Evolutionary conservation across 108 stramenopile genomes (phyloP).

Genomic region (Cyclotella cryptica): DNA sequence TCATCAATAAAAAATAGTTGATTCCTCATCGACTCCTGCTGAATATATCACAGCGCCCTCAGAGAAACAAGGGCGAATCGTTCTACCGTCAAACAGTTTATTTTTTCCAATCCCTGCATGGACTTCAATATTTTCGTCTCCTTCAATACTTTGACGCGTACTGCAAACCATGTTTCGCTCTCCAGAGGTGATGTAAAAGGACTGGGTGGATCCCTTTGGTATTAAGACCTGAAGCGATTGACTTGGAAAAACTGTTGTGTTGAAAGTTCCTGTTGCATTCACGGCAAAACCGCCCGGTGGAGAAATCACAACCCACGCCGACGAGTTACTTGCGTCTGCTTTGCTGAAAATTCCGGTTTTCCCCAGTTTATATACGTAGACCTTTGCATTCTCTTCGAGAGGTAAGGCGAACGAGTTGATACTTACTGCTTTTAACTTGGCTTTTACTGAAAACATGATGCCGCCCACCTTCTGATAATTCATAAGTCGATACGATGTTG

Average conservation of each 20-base stretch:
- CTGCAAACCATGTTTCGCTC: slow-evolving; percentile 2
- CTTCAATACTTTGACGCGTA: neutral
- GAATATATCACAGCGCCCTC: slow-evolving; percentile 24
- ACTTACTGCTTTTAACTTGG: slow-evolving; percentile 1
- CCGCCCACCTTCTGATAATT: neutral
- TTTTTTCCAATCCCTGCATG: slow-evolving; percentile 17
- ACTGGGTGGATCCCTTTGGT: slow-evolving; percentile 15
- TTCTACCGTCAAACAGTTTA: slow-evolving; percentile 9
- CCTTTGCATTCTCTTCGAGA: neutral
- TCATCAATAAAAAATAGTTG: neutral
- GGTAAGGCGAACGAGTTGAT: slow-evolving; percentile 9
- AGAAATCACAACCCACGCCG: slow-evolving; percentile 9
- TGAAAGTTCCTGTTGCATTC: neutral
- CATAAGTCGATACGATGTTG: neutral
- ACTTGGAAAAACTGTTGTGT: neutral
- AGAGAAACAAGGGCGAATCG: slow-evolving; percentile 2
- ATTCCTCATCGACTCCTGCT: neutral
- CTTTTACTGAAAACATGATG: slow-evolving; percentile 22
- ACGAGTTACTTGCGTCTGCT: slow-evolving; percentile 7
- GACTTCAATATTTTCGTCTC: slow-evolving; percentile 16
- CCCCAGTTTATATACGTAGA: slow-evolving; percentile 8
- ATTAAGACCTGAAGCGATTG: neutral
- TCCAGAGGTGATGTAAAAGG: slow-evolving; percentile 19
- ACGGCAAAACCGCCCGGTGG: neutral
- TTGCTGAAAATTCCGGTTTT: slow-evolving; percentile 1